Evolutionary conservation across 371 early-diverging fungal species (phyloP), one percentile per base, ranked within the genome.

Genomic region (Mucor racemosus): DNA sequence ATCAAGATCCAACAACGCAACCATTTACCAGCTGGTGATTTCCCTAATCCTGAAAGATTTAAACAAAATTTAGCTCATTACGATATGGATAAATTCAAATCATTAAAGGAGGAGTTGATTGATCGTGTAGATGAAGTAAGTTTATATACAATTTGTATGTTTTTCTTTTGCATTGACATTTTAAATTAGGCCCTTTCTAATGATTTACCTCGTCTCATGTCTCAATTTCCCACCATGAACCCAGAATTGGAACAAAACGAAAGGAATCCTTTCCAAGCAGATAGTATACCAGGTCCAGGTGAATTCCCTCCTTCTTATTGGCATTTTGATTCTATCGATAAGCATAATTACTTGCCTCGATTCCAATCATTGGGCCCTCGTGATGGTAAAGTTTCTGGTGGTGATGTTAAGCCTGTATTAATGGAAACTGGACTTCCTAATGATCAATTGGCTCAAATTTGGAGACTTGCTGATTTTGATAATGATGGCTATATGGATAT

Each of bases 391-490:
- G 72, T 87, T 5, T 71, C 82, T 46, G 92, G 92, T 5, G 79
- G 77, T 9, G 75, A 76, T 15, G 78, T 83, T 14, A 87, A 84
- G 57, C 88, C 90, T 10, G 72, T 88, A 5, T 64, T 92, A 56
- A 82, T 86, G 71, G 82, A 86, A 41, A 86, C 86, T 9, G 88
- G 89, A 1, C 68, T 92, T 5, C 84, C 86, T 1, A 83, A 72
- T 41, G 82, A 83, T 41, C 65, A 77, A 13, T 75, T 92, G 40
- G 91, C 88, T 15, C 85, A 88, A 54, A 75, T 92, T 7, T 92
- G 92, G 92, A 66, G 81, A 31, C 65, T 92, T 15, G 77, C 92
- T 9, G 92, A 92, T 58, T 88, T 87, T 79, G 89, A 88, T 57
- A 69, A 76, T 38, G 90, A 92, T 69, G 92, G 92, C 0, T 90